phyloP scores from a whole-genome alignment of 2,329 filamentous ascomycete genomes.

The Trichophyton mentagrophytes region DNA sequence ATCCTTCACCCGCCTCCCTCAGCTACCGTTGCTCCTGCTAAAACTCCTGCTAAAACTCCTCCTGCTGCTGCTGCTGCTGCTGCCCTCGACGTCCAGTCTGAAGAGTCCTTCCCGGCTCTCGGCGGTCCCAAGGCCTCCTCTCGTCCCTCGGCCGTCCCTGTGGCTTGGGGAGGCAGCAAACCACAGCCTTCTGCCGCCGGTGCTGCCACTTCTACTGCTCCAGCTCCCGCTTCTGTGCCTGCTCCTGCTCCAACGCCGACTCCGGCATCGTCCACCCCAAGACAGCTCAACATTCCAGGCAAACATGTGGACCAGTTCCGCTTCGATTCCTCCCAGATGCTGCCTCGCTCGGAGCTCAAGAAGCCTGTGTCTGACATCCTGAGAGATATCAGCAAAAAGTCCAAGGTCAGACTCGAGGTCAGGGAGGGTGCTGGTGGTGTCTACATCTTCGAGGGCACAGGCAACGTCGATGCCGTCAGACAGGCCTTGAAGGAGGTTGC shows the following conservation, averaged over 20 bases:
- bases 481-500: slow-evolving; percentile 83
- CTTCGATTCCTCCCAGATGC: slow-evolving; percentile 62
- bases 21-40: slow-evolving; percentile 17
- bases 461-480: slow-evolving; percentile 69
- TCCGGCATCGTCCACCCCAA: slow-evolving; percentile 32
- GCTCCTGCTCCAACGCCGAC: slow-evolving; percentile 40
- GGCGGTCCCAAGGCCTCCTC: slow-evolving; percentile 53
- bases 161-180: slow-evolving; percentile 64
- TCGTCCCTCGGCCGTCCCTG: slow-evolving; percentile 47
- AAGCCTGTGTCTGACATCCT: slow-evolving; percentile 74
- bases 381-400: slow-evolving; percentile 84
- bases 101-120: slow-evolving; percentile 88
- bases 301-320: slow-evolving; percentile 66
- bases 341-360: slow-evolving; percentile 64
- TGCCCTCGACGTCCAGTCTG: slow-evolving; percentile 66
- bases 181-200: slow-evolving; percentile 19
- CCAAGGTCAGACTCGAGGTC: slow-evolving; percentile 73
- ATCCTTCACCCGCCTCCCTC: slow-evolving; percentile 44
- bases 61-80: slow-evolving; percentile 28
- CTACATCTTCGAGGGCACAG: slow-evolving; percentile 71
- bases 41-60: neutral
- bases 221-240: slow-evolving; percentile 44
- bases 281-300: slow-evolving; percentile 62
- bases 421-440: slow-evolving; percentile 57
- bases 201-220: slow-evolving; percentile 25